Base-by-base conservation (phyloP, 768 basidiomycete genomes). In the Leccinellum albellum region DNA sequence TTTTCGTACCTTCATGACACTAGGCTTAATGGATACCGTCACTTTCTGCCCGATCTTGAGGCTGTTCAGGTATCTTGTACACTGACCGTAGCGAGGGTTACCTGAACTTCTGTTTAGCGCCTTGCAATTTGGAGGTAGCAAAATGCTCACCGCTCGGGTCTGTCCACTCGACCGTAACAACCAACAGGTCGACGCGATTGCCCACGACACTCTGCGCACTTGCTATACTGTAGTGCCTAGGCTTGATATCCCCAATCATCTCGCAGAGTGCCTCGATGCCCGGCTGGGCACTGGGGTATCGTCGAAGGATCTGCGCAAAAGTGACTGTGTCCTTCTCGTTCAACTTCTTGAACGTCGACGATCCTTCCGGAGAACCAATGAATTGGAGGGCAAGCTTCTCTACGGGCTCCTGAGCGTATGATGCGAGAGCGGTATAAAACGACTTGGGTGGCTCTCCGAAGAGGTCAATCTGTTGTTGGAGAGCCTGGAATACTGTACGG, bases 181-280 rank as follows among this genome's bases (percentile, higher is more conserved):
- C 89, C 56, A 99, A 77, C 28, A 99, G 77, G 72, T 99, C 96
- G 8, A 99, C 94, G 55, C 90, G 84, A 69, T 98, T 83, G 5
- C 97, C 97, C 15, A 98, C 95, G 55, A 90, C 94, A 66, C 89
- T 90, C 73, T 98, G 96, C 32, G 94, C 85, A 63, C 91, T 94
- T 21, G 97, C 96, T 67, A 99, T 99, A 72, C 93, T 96, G 74
- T 99, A 99, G 73, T 98, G 97, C 60, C 97, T 82, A 4, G 96
- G 95, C 73, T 97, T 94, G 77, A 93, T 98, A 70, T 97, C 94
- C 1, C 93, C 95, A 46, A 98, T 79, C 64, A 97, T 70, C 70
- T 91, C 89, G 66, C 95, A 94, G 3, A 97, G 79, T 55, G 80
- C 85, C 73, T 92, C 92, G 35, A 98, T 86, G 29, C 84, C 82